phyloP scores from a whole-genome alignment of 768 basidiomycete genomes.

The Dioszegia crocea region DNA sequence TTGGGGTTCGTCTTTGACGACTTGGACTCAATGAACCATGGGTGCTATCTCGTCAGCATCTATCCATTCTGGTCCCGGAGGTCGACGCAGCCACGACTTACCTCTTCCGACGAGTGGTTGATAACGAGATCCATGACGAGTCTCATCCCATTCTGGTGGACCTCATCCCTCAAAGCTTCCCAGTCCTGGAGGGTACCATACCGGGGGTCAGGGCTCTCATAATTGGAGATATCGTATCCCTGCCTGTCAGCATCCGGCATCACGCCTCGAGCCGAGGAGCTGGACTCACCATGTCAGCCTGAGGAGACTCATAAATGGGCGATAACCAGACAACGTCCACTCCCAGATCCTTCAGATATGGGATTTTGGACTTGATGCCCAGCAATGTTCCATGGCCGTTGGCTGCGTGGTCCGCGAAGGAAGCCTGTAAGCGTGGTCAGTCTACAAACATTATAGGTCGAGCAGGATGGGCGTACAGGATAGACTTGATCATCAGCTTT shows the following conservation, averaged over 20 bases:
- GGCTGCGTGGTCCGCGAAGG: constrained; percentile 26
- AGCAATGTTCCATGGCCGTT: constrained; percentile 52
- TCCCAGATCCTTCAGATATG: constrained; percentile 66
- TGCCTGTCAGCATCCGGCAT: not conserved
- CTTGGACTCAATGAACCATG: constrained; percentile 65
- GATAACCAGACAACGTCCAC: constrained; percentile 67
- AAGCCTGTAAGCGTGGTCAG: constrained; percentile 12
- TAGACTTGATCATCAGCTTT: constrained; percentile 16
- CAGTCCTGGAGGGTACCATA: constrained; percentile 58
- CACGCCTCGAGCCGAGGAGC: not conserved
- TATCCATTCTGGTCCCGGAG: not conserved
- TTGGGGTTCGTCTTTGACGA: constrained; percentile 58
- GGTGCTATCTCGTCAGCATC: constrained; percentile 58
- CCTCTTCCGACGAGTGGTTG: constrained; percentile 57
- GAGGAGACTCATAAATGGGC: constrained; percentile 66
- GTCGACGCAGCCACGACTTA: not conserved
- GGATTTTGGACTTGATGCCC: constrained; percentile 63
- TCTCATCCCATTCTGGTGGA: constrained; percentile 66
- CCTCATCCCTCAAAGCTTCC: constrained; percentile 41
- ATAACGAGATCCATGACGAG: constrained; percentile 74
- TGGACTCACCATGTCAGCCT: constrained; percentile 58
- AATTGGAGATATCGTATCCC: constrained; percentile 65
- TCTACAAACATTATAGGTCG: not conserved
- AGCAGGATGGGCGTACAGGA: constrained; percentile 14
- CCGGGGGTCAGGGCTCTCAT: constrained; percentile 49